Base-by-base conservation (phyloP, 2,329 filamentous ascomycete species). In the Fusarium pseudonygamai region DNA sequence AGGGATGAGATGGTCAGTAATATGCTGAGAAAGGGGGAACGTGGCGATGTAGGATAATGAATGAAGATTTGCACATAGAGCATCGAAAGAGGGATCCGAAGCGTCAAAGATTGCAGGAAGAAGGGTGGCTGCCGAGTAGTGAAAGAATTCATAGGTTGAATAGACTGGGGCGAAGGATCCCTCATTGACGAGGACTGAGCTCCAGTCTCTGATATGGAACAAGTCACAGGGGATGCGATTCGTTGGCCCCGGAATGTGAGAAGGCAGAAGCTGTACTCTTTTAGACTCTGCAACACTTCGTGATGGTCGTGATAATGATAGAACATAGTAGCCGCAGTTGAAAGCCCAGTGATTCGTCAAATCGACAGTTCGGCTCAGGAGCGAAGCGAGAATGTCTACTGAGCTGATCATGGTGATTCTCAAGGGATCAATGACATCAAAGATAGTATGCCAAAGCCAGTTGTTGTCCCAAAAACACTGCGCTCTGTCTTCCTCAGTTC, bases 101-200 rank as follows among this genome's bases (percentile, higher is more conserved):
- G 80, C 75, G 24, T 85, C 85, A 24, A 88, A 78, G 11, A 90
- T 81, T 18, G 86, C 84, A 28, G 85, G 84, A 4, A 93, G 82
- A 63, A 93, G 85, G 20, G 90, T 90, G 0, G 90, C 91, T 12
- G 92, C 87, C 4, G 86, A 84, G 49, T 90, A 89, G 40, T 91
- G 84, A 77, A 92, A 93, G 81, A 91, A 94, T 75, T 94, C 91
- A 79, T 93, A 92, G 8, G 89, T 90, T 52, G 87, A 87, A 81
- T 93, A 95, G 11, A 90, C 91, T 64, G 87, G 87, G n/a, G 92
- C 87, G 9, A 90, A 93, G 0, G 92, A 93, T 14, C 92, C 92
- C 82, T 96, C 93, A 78, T 95, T 95, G 72, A 94, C 88, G 5
- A 88, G 83, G 1, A 94, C 76, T 24, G 88, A 86, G 0, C 85